phyloP scores from a whole-genome alignment of 169 alveolate genomes.

The Plasmodium knowlesi region DNA sequence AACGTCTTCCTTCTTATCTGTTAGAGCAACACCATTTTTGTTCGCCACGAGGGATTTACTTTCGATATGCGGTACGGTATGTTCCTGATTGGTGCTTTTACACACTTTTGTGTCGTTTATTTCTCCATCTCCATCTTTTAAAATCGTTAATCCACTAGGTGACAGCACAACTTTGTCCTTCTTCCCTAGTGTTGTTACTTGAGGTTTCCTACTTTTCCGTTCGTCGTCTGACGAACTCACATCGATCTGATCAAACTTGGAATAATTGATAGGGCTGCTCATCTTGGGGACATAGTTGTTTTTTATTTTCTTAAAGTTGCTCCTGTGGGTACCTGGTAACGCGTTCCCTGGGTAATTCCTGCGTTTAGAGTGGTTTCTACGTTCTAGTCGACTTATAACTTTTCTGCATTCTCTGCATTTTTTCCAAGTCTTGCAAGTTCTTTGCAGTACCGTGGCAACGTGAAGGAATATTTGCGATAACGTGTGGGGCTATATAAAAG shows the following conservation, averaged over 20 bases:
- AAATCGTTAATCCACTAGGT: slow-evolving; percentile 58
- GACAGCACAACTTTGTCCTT: slow-evolving; percentile 65
- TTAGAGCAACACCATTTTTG: background rate
- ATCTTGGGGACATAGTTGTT: slow-evolving; percentile 2
- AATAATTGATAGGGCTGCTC: slow-evolving; percentile 58
- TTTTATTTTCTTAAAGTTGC: background rate
- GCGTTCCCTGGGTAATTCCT: background rate
- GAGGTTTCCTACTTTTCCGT: slow-evolving; percentile 28
- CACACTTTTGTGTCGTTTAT: background rate
- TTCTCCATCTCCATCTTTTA: slow-evolving; percentile 8
- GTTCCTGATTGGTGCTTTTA: background rate
- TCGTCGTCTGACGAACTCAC: slow-evolving; percentile 76
- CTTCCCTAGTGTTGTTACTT: slow-evolving; percentile 24
- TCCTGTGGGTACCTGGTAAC: background rate
- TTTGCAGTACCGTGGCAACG: background rate
- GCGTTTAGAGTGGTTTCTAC: background rate
- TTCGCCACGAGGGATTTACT: background rate
- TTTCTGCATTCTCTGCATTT: background rate
- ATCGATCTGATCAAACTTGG: slow-evolving; percentile 54
- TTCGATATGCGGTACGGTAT: background rate
- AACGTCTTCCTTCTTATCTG: background rate
- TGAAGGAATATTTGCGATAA: background rate
- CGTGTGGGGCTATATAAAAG: background rate
- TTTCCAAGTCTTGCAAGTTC: background rate
- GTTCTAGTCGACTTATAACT: background rate